Percentiles rank a stretch among this genome's conserved stretches.
Evolutionary conservation across 345 rosid genomes (phyloP).

Genomic region (Populus simonii): DNA sequence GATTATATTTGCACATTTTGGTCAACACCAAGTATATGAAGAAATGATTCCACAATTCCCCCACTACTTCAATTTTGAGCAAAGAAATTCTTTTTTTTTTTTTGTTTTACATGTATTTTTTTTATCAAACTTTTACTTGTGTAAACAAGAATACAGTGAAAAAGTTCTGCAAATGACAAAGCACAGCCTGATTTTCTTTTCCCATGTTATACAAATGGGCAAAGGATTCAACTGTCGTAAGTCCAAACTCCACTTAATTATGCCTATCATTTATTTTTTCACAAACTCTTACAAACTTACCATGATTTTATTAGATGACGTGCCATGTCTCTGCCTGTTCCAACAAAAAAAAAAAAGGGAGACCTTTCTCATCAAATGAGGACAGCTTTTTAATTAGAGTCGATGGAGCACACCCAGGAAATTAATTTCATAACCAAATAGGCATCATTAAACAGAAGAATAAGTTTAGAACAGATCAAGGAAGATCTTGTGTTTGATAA

Average conservation of each 20-base stretch:
- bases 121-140: too few species aligned
- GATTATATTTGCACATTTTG: conserved; percentile 3
- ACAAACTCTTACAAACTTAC: not conserved
- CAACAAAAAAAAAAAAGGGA: not conserved
- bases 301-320: not conserved
- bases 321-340: not conserved
- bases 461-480: not conserved
- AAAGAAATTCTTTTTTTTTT: not conserved
- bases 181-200: not conserved
- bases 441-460: not conserved
- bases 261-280: not conserved
- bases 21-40: conserved; percentile 6
- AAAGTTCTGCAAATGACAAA: not conserved
- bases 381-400: not conserved
- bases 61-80: conserved; percentile 3
- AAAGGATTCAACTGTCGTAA: not conserved
- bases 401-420: not conserved
- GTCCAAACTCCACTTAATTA: not conserved
- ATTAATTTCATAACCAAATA: not conserved
- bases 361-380: not conserved
- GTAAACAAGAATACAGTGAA: not conserved
- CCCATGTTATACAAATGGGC: not conserved
- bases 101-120: too few species aligned
- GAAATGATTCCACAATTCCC: conserved; percentile 14
- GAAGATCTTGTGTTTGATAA: not conserved